Evolutionary conservation across 2,329 filamentous ascomycete species (phyloP).

Genomic region (Cercospora sesami): DNA sequence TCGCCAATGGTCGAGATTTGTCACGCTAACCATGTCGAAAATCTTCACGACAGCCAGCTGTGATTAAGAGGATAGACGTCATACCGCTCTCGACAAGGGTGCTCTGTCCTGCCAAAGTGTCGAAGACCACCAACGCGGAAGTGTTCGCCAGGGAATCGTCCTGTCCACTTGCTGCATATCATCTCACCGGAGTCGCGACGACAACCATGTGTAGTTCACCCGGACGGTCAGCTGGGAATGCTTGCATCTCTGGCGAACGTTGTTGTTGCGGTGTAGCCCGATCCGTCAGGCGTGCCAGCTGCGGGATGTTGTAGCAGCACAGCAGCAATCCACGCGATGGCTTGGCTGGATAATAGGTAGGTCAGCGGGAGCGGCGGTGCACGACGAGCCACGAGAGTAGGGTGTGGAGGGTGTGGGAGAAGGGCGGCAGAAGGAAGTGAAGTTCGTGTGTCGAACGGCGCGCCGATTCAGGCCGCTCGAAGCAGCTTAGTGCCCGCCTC

Average conservation of each 20-base stretch:
- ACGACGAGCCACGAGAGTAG: not conserved
- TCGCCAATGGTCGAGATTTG: not conserved
- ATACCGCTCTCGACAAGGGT: not conserved
- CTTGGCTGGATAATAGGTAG: not conserved
- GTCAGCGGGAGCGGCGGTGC: not conserved
- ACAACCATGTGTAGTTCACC: not conserved
- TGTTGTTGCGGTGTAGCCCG: slow-evolving; percentile 1
- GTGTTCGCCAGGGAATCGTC: not conserved
- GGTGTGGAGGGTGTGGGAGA: not conserved
- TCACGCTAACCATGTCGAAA: not conserved
- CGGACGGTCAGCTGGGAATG: not conserved
- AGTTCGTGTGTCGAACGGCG: not conserved
- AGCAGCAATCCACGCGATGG: not conserved
- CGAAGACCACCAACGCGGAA: not conserved
- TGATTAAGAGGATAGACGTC: not conserved
- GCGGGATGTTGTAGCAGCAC: not conserved
- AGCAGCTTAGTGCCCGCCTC: not conserved
- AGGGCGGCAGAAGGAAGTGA: not conserved
- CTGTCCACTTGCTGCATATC: not conserved
- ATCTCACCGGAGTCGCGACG: not conserved
- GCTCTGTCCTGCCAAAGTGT: not conserved
- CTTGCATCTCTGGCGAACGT: not conserved
- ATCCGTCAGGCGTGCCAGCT: not conserved
- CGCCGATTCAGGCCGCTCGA: not conserved
- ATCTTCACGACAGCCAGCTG: not conserved